These are phyloP conservation scores for Sapria himalayana DNA, from an alignment of 345 rosid species.

Conservation along the genomic window DNA sequence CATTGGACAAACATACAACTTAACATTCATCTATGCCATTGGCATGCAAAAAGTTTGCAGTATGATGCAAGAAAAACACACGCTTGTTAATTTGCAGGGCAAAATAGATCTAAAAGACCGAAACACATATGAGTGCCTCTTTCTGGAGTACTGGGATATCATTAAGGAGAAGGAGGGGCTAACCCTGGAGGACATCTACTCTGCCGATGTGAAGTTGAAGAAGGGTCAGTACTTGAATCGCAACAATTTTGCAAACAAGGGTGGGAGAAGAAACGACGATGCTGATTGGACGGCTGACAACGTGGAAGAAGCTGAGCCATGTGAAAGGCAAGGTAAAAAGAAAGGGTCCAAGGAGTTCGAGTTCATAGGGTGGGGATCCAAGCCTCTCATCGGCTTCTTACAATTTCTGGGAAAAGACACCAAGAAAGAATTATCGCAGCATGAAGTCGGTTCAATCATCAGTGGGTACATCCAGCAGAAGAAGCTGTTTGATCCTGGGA, in stretches of 20 bases:
- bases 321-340: constrained; percentile 5
- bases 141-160: constrained; percentile 28
- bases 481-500: constrained; percentile 13
- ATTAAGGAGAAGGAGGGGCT: constrained; percentile 17
- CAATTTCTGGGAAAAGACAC: constrained; percentile 25
- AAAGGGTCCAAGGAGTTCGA: constrained; percentile 11
- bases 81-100: constrained; percentile 7
- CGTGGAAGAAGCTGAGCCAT: neutral
- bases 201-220: constrained; percentile 7
- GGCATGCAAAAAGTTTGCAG: neutral
- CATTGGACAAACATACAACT: neutral
- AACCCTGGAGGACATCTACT: constrained; percentile 18
- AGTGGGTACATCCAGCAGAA: constrained; percentile 12
- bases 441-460: constrained; percentile 17
- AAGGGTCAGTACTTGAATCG: neutral
- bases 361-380: constrained; percentile 28
- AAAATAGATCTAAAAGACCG: constrained; percentile 14
- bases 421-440: constrained; percentile 13
- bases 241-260: neutral
- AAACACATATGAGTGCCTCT: constrained; percentile 19
- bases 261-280: constrained; percentile 8
- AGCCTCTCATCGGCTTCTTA: constrained; percentile 30
- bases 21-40: neutral
- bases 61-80: neutral
- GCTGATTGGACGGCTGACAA: constrained; percentile 4